These are phyloP conservation scores for Biscogniauxia sp. DNA, from an alignment of 2,329 filamentous ascomycete genomes.

Conservation along the genomic window DNA sequence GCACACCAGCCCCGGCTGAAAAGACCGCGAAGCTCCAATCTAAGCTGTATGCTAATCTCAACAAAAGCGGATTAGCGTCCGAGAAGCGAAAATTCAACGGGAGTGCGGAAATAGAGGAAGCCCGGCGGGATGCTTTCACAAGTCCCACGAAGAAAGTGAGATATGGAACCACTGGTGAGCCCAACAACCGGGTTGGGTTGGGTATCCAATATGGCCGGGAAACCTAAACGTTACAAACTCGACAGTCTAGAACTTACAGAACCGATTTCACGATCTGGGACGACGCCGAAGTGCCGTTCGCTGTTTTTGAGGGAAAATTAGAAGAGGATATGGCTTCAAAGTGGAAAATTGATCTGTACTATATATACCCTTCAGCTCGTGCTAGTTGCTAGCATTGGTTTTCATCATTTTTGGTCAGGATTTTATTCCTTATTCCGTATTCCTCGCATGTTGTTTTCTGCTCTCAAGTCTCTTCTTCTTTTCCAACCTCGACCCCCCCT, in stretches of 20 bases:
- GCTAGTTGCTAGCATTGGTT: neutral
- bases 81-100: slow-evolving; percentile 54
- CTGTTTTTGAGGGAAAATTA: neutral
- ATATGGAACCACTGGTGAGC: slow-evolving; percentile 39
- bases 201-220: slow-evolving; percentile 49
- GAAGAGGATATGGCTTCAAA: neutral
- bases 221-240: slow-evolving; percentile 2
- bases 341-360: neutral
- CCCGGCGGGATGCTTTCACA: slow-evolving; percentile 34
- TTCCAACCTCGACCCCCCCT: neutral
- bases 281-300: neutral
- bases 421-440: neutral
- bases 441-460: neutral
- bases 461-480: neutral
- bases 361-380: neutral
- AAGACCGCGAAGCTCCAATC: slow-evolving; percentile 49
- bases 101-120: slow-evolving; percentile 28
- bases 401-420: neutral
- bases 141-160: slow-evolving; percentile 54
- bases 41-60: slow-evolving; percentile 47
- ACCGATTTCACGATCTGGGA: neutral
- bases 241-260: neutral
- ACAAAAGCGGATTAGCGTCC: slow-evolving; percentile 35
- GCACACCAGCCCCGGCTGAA: slow-evolving; percentile 43
- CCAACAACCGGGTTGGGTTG: slow-evolving; percentile 44